Conservation (phyloP, 768 basidiomycete species). For the Filobasidium floriforme region DNA sequence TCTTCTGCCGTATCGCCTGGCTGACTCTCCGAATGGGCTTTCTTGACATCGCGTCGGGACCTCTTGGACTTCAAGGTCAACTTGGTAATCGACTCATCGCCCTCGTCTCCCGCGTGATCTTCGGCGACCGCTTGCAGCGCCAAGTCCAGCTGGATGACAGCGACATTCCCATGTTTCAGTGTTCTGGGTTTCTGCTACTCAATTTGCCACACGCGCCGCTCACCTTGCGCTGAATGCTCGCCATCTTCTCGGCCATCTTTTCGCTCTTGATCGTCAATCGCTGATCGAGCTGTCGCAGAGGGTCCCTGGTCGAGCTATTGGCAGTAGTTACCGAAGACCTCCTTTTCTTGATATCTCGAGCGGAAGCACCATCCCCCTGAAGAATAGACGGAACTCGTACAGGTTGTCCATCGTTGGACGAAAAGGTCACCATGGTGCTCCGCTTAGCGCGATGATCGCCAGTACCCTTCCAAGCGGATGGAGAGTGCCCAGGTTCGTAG, state of each 20-base stretch:
- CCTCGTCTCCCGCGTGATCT: not conserved
- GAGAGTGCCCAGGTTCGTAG: not conserved
- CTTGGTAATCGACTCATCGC: not conserved
- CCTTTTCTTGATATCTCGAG: not conserved
- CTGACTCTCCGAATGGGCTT: not conserved
- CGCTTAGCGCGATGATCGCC: slow-evolving; percentile 2
- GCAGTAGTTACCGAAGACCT: not conserved
- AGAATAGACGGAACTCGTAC: not conserved
- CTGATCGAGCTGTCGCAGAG: slow-evolving; percentile 53
- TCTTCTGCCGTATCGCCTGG: not conserved
- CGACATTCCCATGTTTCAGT: slow-evolving; percentile 9
- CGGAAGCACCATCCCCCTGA: not conserved
- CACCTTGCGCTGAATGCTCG: slow-evolving; percentile 86
- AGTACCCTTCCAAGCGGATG: not conserved
- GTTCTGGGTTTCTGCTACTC: not conserved
- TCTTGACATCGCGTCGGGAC: not conserved
- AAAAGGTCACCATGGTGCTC: slow-evolving; percentile 6
- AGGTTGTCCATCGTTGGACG: not conserved
- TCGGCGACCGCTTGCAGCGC: slow-evolving; percentile 51
- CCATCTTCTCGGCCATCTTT: slow-evolving; percentile 75
- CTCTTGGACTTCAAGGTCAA: not conserved
- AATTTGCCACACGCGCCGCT: slow-evolving; percentile 26
- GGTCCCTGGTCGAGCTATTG: slow-evolving; percentile 25
- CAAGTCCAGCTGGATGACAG: slow-evolving; percentile 57
- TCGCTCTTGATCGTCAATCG: slow-evolving; percentile 77